phyloP scores from a whole-genome alignment of 768 basidiomycete species.

The Phlebiopsis gigantea region DNA sequence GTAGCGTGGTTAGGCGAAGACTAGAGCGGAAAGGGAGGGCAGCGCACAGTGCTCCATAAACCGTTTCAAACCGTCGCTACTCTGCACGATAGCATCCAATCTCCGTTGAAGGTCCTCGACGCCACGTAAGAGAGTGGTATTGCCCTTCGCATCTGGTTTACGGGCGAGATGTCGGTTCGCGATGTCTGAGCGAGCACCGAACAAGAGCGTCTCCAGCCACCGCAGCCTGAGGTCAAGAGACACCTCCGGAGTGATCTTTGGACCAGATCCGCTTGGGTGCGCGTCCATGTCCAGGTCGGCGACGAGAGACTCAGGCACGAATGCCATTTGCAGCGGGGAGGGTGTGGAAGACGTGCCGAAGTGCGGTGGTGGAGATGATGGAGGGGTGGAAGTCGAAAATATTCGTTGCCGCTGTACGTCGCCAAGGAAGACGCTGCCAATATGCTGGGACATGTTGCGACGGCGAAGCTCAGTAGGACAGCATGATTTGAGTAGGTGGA shows the following conservation, averaged over 20 bases:
- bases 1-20: not conserved
- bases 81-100: conserved; percentile 52
- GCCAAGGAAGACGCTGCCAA: conserved; percentile 80
- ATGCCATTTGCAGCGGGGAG: conserved; percentile 14
- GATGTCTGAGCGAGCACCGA: conserved; percentile 54
- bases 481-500: not conserved
- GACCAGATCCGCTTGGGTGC: conserved; percentile 18
- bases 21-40: not conserved
- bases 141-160: conserved; percentile 34
- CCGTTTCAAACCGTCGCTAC: conserved; percentile 64
- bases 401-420: conserved; percentile 66
- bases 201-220: conserved; percentile 75
- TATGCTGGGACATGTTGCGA: conserved; percentile 17
- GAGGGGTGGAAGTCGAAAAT: conserved; percentile 48
- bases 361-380: conserved; percentile 36
- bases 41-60: conserved; percentile 73
- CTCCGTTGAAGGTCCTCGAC: conserved; percentile 57
- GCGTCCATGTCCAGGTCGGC: conserved; percentile 8
- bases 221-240: conserved; percentile 72
- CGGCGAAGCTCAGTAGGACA: not conserved
- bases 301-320: conserved; percentile 12
- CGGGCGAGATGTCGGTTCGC: conserved; percentile 8
- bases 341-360: conserved; percentile 4
- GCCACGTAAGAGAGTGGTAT: conserved; percentile 52
- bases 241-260: conserved; percentile 54